Base-by-base conservation (phyloP, 2,329 filamentous ascomycete species). In the Orbilia blumenaviensis region DNA sequence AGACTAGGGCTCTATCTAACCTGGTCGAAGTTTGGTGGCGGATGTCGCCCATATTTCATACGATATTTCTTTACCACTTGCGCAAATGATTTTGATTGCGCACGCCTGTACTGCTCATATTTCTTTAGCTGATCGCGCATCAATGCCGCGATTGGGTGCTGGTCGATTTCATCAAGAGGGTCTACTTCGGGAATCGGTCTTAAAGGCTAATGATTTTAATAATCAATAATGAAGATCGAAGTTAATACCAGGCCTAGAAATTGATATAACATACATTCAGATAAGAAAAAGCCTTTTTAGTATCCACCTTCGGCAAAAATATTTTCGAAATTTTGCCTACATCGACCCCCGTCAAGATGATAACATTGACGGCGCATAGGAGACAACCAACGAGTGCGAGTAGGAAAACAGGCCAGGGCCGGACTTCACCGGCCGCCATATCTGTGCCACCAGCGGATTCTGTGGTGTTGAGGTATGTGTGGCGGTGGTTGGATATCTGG, bases 21-120 rank as follows among this genome's bases (percentile, higher is more conserved):
- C 54, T 84, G 82, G 75, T 88, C 85, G 79, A 90, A 90, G n/a
- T 87, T 87, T 0, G 88, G 89, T 2, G 89, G 89, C 1, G 88
- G 89, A 78, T 90, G 87, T 23, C 88, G 84, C 21, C 87, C 88
- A 76, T 88, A 85, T 54, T 85, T 84, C 25, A 82, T 81, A 68
- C 88, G 85, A 80, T 90, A 90, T 21, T 84, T 85, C 2, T 83
- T 82, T 0, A 89, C 87, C 3, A 88, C 86, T 12, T 86, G 84
- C 8, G 83, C 81, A 60, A 90, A 82, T 14, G 84, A 84, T 69
- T 81, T 82, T 34, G 87, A 87, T 74, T 85, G 84, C 14, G 32
- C 41, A 6, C 48, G 42, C 29, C 68, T 63, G 38, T 78, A 69
- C 8, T 29, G 54, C 10, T 67, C 44, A 41, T 77, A 78, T 25